A percentile compares a stretch with the other conserved stretches of the same genome.
phyloP scores from a whole-genome alignment of 225 moss, liverwort and hornwort species.

The Takakia lepidozioides region DNA sequence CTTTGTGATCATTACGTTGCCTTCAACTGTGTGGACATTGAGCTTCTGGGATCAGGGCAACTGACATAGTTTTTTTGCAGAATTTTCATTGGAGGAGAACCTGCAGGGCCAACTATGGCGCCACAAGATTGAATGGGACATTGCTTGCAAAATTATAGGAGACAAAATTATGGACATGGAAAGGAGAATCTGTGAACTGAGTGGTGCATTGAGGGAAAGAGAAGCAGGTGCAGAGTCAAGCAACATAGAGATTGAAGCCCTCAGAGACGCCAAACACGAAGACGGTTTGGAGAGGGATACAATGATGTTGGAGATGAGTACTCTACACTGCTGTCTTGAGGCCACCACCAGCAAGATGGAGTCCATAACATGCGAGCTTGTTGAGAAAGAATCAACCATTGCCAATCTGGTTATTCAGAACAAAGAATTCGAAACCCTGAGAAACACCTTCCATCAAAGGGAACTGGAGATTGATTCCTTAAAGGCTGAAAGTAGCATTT shows the following conservation, averaged over 20 bases:
- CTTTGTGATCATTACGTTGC: too few species aligned
- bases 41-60: too few species aligned
- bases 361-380: not conserved
- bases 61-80: not conserved
- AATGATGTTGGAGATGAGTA: too few species aligned
- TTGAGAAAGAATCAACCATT: not conserved
- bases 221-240: not conserved
- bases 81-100: not conserved
- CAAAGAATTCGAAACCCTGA: not conserved
- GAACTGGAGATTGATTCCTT: not conserved
- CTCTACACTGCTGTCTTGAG: too few species aligned
- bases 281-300: not conserved
- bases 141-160: not conserved
- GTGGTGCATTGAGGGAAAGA: too few species aligned
- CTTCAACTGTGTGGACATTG: too few species aligned
- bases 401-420: not conserved
- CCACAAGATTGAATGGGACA: not conserved
- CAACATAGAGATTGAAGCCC: not conserved
- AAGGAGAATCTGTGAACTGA: not conserved
- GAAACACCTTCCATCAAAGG: conserved; percentile 1
- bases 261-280: not conserved
- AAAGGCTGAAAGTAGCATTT: not conserved
- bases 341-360: too few species aligned
- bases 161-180: conserved; percentile 1
- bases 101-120: not conserved